phyloP scores from a whole-genome alignment of 495 filamentous ascomycete genomes.

The Trichoderma orchidacearum region DNA sequence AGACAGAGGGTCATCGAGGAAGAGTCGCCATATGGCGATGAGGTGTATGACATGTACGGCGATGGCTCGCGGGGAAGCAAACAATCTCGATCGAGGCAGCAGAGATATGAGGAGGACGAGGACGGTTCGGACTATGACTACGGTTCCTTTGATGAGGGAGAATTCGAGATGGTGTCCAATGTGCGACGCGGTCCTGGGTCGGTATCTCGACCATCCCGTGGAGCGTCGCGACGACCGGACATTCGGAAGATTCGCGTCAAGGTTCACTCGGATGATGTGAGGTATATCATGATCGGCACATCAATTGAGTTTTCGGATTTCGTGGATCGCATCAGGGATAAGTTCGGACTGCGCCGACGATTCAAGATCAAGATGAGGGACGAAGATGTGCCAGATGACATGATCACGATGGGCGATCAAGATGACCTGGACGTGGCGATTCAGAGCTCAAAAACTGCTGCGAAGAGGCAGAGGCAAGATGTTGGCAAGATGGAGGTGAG shows the following conservation, averaged over 20 bases:
- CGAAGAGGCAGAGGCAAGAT: constrained; percentile 59
- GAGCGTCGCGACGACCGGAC: constrained; percentile 30
- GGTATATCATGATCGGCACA: constrained; percentile 77
- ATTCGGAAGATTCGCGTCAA: constrained; percentile 67
- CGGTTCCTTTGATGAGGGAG: constrained; percentile 53
- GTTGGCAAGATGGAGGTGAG: constrained; percentile 95
- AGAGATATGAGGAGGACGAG: constrained; percentile 55
- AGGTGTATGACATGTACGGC: constrained; percentile 59
- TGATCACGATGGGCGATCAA: constrained; percentile 94
- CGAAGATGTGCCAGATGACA: constrained; percentile 63
- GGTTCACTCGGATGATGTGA: constrained; percentile 82
- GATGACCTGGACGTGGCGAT: constrained; percentile 89
- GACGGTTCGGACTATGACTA: constrained; percentile 60
- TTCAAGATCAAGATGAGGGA: constrained; percentile 80
- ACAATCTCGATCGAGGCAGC: constrained; percentile 19
- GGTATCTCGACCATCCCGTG: constrained; percentile 23
- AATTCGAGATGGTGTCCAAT: constrained; percentile 68
- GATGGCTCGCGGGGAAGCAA: constrained; percentile 21
- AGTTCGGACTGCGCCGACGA: constrained; percentile 55
- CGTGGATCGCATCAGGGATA: constrained; percentile 61
- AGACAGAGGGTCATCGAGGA: constrained; percentile 30
- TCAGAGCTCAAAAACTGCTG: constrained; percentile 47
- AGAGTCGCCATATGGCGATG: constrained; percentile 48
- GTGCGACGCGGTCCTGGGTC: constrained; percentile 24
- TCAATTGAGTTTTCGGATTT: constrained; percentile 64